Evolutionary conservation across 177 flowering plant genomes (phyloP).

Genomic region (Telopea speciosissima): DNA sequence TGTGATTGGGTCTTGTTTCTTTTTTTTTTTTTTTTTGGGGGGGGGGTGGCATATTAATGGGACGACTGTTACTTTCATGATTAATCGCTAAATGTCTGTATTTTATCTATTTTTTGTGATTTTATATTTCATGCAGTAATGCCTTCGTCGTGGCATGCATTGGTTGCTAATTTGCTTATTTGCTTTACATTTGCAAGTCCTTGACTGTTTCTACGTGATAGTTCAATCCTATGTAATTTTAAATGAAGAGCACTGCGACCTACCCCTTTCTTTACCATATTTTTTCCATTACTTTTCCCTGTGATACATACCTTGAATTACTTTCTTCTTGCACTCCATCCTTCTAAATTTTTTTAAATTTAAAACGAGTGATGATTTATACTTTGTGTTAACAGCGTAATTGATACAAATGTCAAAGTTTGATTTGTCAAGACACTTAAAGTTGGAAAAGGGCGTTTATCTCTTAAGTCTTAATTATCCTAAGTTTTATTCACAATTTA

Average conservation of each 20-base stretch:
- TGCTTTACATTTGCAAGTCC: background rate
- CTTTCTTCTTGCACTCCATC: background rate
- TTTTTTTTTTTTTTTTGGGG: too few species aligned
- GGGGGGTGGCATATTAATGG: background rate
- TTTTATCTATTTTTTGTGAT: too few species aligned
- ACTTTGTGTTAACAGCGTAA: background rate
- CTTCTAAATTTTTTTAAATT: background rate
- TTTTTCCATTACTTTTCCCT: background rate
- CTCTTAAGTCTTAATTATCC: background rate
- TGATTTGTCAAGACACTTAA: background rate
- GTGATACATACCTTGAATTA: background rate
- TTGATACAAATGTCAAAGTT: too few species aligned
- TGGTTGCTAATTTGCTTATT: background rate
- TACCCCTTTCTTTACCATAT: too few species aligned
- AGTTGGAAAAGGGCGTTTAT: background rate
- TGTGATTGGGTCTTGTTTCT: too few species aligned
- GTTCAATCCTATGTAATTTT: background rate
- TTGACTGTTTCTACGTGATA: background rate
- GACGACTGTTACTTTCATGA: background rate
- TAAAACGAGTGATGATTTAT: background rate
- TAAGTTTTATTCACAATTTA: too few species aligned
- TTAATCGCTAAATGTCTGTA: background rate
- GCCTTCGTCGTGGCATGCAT: background rate
- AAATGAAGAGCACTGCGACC: background rate
- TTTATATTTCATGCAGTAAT: background rate